phyloP scores from a whole-genome alignment of 2,329 filamentous ascomycete genomes.

The Phoma sp. region DNA sequence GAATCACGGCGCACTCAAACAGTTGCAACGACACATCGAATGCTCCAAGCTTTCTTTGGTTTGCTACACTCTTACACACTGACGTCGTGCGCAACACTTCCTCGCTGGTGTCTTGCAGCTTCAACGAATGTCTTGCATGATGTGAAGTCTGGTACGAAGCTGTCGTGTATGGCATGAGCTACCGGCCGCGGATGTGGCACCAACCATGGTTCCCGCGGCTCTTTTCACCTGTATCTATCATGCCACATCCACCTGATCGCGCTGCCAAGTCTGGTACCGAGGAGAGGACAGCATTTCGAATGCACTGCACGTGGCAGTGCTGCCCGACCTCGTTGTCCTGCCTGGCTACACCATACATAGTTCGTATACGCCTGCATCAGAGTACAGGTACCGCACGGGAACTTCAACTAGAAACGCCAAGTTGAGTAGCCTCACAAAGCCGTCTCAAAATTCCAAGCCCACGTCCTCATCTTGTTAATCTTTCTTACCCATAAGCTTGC shows the following conservation, averaged over 20 bases:
- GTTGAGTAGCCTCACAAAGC: background rate
- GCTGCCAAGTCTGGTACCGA: conserved; percentile 5
- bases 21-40: conserved; percentile 24
- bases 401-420: background rate
- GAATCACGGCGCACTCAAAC: conserved; percentile 24
- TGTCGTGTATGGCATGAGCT: conserved; percentile 18
- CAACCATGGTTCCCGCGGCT: conserved; percentile 2
- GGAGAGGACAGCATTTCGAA: background rate
- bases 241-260: conserved; percentile 1
- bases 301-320: conserved; percentile 11
- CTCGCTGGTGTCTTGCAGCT: conserved; percentile 4
- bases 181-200: conserved; percentile 31
- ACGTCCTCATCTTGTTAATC: conserved; percentile 18
- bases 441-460: background rate
- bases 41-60: conserved; percentile 1
- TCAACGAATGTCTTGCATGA: conserved; percentile 1
- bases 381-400: background rate
- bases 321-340: background rate
- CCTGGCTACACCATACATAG: background rate
- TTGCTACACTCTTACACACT: conserved; percentile 12
- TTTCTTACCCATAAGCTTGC: conserved; percentile 47
- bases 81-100: conserved; percentile 7
- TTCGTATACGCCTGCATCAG: background rate
- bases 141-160: conserved; percentile 6
- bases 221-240: conserved; percentile 2